Conservation (phyloP, 176 grass and related monocot species). For the Oryza meyeriana region DNA sequence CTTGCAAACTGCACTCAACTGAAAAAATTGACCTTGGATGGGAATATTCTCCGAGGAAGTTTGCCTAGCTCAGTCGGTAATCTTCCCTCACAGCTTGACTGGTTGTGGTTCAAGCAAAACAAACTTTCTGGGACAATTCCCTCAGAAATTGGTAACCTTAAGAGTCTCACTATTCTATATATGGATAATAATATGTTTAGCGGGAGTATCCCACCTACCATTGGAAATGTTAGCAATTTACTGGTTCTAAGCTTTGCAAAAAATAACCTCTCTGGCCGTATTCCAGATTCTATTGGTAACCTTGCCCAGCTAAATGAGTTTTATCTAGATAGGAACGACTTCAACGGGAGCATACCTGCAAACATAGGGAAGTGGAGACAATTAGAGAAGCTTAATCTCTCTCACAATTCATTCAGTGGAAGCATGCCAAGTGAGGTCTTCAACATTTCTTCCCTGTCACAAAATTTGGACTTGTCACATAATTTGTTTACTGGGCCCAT, state of each 20-base stretch:
- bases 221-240: conserved; percentile 35
- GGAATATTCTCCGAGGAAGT: conserved; percentile 39
- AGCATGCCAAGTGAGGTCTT: conserved; percentile 29
- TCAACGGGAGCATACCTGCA: conserved; percentile 39
- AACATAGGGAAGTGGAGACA: conserved; percentile 37
- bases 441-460: conserved; percentile 17
- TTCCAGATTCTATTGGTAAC: conserved; percentile 19
- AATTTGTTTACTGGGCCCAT: conserved; percentile 18
- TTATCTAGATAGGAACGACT: conserved; percentile 23
- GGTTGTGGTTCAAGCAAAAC: conserved; percentile 31
- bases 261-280: conserved; percentile 10
- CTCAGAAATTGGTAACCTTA: conserved; percentile 38
- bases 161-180: conserved; percentile 15
- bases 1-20: conserved; percentile 40
- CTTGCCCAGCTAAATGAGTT: conserved; percentile 1
- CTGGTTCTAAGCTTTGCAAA: background rate
- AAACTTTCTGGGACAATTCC: conserved; percentile 45
- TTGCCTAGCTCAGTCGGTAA: conserved; percentile 40
- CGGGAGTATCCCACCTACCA: conserved; percentile 4
- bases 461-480: conserved; percentile 32
- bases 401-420: conserved; percentile 29
- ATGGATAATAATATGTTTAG: conserved; percentile 29
- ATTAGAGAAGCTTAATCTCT: conserved; percentile 22
- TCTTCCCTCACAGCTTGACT: conserved; percentile 25
- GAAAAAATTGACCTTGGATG: conserved; percentile 13